Evolutionary conservation across 2,329 filamentous ascomycete genomes (phyloP).

Genomic region (Alternaria alternata): DNA sequence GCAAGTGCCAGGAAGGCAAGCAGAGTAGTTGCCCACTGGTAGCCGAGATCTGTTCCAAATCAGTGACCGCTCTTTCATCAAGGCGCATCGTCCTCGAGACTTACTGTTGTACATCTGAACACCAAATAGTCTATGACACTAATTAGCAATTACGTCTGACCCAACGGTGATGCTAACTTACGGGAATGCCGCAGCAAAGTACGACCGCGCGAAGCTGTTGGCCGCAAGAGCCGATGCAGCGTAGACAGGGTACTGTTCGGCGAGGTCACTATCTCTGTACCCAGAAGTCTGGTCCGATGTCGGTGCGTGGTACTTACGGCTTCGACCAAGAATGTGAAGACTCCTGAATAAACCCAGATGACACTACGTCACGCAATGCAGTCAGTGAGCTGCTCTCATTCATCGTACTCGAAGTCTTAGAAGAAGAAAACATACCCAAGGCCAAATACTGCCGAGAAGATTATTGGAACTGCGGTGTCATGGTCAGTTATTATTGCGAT

Average conservation of each 20-base stretch:
- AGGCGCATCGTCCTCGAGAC: constrained; percentile 41
- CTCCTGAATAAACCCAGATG: constrained; percentile 80
- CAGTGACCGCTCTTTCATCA: constrained; percentile 57
- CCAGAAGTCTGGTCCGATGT: constrained; percentile 31
- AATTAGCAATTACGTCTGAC: constrained; percentile 9
- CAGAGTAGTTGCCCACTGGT: constrained; percentile 60
- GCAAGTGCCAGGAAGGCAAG: constrained; percentile 59
- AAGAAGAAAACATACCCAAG: constrained; percentile 49
- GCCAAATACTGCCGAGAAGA: constrained; percentile 59
- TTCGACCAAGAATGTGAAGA: constrained; percentile 87
- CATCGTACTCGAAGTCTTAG: constrained; percentile 19
- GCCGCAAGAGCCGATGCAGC: constrained; percentile 60
- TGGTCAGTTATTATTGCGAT: constrained; percentile 45
- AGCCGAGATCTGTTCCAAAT: constrained; percentile 54
- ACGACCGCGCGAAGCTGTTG: constrained; percentile 59
- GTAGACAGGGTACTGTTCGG: constrained; percentile 57
- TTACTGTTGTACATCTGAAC: constrained; percentile 62
- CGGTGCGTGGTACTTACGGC: constrained; percentile 50
- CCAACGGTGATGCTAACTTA: constrained; percentile 24
- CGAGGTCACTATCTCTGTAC: constrained; percentile 32
- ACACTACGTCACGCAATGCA: constrained; percentile 59
- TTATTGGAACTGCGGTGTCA: constrained; percentile 56
- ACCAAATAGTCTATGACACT: constrained; percentile 45
- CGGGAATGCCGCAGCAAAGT: constrained; percentile 59
- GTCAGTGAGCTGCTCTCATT: constrained; percentile 41